phyloP scores from a whole-genome alignment of 768 basidiomycete genomes.

The Tubosaeta sp. region DNA sequence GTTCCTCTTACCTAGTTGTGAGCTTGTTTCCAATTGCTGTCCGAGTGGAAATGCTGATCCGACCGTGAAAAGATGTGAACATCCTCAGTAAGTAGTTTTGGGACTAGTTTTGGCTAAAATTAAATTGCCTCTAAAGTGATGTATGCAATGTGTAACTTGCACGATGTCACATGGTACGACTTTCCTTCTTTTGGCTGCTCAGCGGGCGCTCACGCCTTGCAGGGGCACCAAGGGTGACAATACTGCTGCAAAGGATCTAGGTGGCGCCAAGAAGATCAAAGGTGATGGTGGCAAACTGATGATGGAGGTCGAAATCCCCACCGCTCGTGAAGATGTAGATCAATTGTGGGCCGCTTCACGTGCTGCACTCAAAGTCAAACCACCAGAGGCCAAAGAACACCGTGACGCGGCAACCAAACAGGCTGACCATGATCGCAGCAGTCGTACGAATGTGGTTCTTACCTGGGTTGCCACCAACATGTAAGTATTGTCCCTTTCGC shows the following conservation, averaged over 20 bases:
- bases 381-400: slow-evolving; percentile 73
- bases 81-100: slow-evolving; percentile 56
- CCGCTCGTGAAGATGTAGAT: slow-evolving; percentile 82
- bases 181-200: background rate
- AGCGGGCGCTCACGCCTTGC: slow-evolving; percentile 6
- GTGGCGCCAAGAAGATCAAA: slow-evolving; percentile 86
- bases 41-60: slow-evolving; percentile 6
- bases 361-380: slow-evolving; percentile 60
- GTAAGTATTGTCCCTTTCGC: slow-evolving; percentile 35
- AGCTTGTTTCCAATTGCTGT: slow-evolving; percentile 22
- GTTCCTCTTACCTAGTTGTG: slow-evolving; percentile 78
- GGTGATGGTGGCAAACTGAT: slow-evolving; percentile 80
- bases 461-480: slow-evolving; percentile 85
- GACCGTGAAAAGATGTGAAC: slow-evolving; percentile 53
- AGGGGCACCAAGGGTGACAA: slow-evolving; percentile 94
- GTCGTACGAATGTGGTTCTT: slow-evolving; percentile 79
- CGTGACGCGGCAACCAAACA: slow-evolving; percentile 87
- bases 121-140: slow-evolving; percentile 50
- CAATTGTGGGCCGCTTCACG: slow-evolving; percentile 80
- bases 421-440: slow-evolving; percentile 80
- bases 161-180: slow-evolving; percentile 76
- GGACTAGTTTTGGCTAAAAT: background rate
- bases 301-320: slow-evolving; percentile 82
- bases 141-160: slow-evolving; percentile 91
- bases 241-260: slow-evolving; percentile 81